Evolutionary conservation across 2,329 filamentous ascomycete species (phyloP), one percentile per base, ranked within the genome.

Genomic region (Penicillium sp.): DNA sequence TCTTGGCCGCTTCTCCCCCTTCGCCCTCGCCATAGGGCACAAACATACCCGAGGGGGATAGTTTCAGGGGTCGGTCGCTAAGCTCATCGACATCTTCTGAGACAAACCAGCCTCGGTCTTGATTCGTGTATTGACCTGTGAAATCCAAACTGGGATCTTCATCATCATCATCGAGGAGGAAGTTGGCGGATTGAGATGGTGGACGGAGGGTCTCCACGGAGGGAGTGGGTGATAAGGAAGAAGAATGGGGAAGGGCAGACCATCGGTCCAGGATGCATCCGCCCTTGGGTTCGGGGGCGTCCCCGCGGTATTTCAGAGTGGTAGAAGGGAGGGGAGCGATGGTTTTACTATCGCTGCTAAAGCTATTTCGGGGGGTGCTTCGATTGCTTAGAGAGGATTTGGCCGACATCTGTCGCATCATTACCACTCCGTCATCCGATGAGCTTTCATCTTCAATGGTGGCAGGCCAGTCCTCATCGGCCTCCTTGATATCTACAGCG

Each of bases 311-410:
- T 65, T 96, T 96, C 44, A 94, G 79, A 0, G 88, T 95, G 2
- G 92, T 96, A 0, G 90, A 89, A 3, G 90, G 91, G 8, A 96
- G 78, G 73, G 88, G 94, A 7, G 90, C 90, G 64, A 96, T 96
- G 1, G 87, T 95, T 71, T 89, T 93, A 70, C 87, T 89, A 57
- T 91, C 88, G 39, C 74, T 74, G 56, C 72, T 79, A 44, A 82
- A 80, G 63, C 76, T 82, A 53, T 74, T 82, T 66, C 77, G 80
- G 63, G 74, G 86, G 55, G 66, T 82, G 71, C 64, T 85, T 73
- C 78, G 73, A 42, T 61, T 70, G 50, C 71, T 70, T 51, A 83
- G 78, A 69, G 78, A 81, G 5, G 82, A 66, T 54, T 74, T 70
- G 61, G 74, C 73, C 60, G 79, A 69, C 2, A 83, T 80, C 49